phyloP scores from a whole-genome alignment of 2,329 filamentous ascomycete species.

The Ceratocystis papillata region DNA sequence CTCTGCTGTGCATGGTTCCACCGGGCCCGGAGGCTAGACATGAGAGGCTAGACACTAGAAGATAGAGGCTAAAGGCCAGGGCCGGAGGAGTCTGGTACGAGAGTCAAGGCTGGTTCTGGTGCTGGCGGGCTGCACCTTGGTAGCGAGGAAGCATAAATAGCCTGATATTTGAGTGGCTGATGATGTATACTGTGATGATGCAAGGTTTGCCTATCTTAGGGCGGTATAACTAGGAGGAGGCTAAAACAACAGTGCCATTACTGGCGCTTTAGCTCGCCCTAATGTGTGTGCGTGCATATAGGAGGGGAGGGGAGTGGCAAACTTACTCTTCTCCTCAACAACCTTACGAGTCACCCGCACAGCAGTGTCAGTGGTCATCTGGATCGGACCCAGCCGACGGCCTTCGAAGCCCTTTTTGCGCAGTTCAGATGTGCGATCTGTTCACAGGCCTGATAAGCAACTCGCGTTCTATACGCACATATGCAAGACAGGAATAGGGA shows the following conservation, averaged over 20 bases:
- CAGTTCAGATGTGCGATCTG: slow-evolving; percentile 90
- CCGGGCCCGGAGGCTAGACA: neutral
- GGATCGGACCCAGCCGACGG: slow-evolving; percentile 75
- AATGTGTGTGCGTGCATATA: neutral
- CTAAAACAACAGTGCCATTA: neutral
- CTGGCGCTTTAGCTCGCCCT: neutral
- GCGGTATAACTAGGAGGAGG: neutral
- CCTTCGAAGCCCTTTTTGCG: slow-evolving; percentile 87
- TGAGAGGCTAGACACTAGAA: neutral
- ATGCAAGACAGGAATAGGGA: too few relatives aligned
- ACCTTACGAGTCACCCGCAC: slow-evolving; percentile 87
- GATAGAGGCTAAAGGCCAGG: neutral
- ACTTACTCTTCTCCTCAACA: slow-evolving; percentile 65
- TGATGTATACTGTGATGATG: slow-evolving; percentile 6
- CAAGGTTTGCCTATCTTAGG: neutral
- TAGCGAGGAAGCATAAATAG: slow-evolving; percentile 5
- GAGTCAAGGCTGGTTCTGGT: neutral
- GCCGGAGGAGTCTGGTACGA: too few relatives aligned
- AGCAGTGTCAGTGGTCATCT: slow-evolving; percentile 98
- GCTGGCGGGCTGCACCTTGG: neutral
- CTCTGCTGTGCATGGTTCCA: slow-evolving; percentile 5
- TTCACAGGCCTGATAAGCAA: neutral
- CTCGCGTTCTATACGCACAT: neutral
- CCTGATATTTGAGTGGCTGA: neutral
- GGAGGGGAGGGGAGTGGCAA: neutral